Percentiles rank a stretch among this genome's conserved stretches.
Conservation (phyloP, 2,329 filamentous ascomycete species). For the Ophiostoma sp. region DNA sequence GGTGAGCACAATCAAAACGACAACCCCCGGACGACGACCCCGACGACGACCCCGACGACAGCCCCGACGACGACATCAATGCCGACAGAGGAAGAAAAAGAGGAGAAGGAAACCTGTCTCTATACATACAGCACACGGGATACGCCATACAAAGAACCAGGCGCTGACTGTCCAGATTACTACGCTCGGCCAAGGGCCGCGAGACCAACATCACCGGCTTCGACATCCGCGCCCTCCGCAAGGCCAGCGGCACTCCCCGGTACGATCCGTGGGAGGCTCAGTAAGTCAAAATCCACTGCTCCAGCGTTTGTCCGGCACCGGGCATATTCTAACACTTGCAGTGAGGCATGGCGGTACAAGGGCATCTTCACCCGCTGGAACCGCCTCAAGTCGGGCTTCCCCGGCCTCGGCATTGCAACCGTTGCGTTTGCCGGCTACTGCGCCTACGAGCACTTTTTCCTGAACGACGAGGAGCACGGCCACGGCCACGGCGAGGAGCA, state of each 20-base stretch:
- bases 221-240: conserved; percentile 74
- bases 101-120: neutral
- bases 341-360: conserved; percentile 91
- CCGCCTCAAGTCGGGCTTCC: conserved; percentile 80
- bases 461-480: conserved; percentile 63
- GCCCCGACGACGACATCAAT: neutral
- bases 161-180: conserved; percentile 39
- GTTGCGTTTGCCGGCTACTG: conserved; percentile 90
- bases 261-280: conserved; percentile 63
- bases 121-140: neutral
- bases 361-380: conserved; percentile 84
- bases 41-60: neutral
- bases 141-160: neutral
- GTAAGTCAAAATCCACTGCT: conserved; percentile 42
- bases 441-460: conserved; percentile 80
- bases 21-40: neutral
- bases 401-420: conserved; percentile 85
- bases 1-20: conserved; percentile 29
- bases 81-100: neutral
- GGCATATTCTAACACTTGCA: conserved; percentile 36
- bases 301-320: neutral
- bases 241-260: conserved; percentile 57
- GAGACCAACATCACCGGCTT: conserved; percentile 86
- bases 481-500: conserved; percentile 53
- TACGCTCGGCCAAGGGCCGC: conserved; percentile 47